Conservation (phyloP, 306 rosid genomes). For the Ammopiptanthus mongolicus region DNA sequence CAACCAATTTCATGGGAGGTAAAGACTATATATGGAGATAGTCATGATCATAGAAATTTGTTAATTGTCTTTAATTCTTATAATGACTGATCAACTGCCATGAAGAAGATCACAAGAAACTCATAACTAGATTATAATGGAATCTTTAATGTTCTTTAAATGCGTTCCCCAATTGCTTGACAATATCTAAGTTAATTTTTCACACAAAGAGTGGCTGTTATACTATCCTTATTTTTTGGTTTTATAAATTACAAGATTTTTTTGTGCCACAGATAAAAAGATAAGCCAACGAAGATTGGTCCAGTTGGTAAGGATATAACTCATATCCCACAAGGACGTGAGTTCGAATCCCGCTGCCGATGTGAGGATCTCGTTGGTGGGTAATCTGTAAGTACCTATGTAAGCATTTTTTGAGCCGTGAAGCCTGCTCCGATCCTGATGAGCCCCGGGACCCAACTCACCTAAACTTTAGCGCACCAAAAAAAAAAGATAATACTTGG, state of each 20-base stretch:
- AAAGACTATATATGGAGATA: not conserved
- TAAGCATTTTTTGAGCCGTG: no score
- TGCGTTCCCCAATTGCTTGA: conserved; percentile 5
- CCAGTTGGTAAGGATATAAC: no score
- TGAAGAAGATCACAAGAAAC: conserved; percentile 13
- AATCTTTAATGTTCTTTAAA: conserved; percentile 24
- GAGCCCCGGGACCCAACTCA: no score
- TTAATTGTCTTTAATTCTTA: conserved; percentile 22
- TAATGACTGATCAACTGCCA: conserved; percentile 20
- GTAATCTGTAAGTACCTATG: no score
- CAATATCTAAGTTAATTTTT: not conserved
- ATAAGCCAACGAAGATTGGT: no score
- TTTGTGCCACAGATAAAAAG: not conserved
- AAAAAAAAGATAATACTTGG: not conserved
- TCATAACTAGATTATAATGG: conserved; percentile 4
- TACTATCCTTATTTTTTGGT: not conserved
- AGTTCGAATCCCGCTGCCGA: no score
- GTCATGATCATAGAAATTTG: not conserved
- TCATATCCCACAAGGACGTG: no score
- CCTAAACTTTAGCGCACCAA: no score
- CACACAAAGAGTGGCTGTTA: not conserved
- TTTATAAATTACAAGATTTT: not conserved
- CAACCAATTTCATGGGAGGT: conserved; percentile 25
- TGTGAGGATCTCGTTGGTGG: no score
- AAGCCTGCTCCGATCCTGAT: no score